phyloP scores from a whole-genome alignment of 2,329 filamentous ascomycete genomes.

The Lasiodiplodia gonubiensis region DNA sequence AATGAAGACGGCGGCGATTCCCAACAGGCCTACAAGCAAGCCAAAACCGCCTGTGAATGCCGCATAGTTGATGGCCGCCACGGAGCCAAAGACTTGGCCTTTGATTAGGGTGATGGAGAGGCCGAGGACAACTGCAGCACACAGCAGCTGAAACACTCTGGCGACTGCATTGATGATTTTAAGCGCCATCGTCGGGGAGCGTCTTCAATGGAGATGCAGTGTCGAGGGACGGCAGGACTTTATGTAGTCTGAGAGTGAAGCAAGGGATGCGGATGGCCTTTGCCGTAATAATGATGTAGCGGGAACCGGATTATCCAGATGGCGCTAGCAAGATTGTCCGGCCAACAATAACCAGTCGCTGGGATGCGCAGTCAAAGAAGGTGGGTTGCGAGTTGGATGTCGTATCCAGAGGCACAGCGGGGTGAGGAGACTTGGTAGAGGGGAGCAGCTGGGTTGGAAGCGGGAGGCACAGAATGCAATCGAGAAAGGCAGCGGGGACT shows the following conservation, averaged over 20 bases:
- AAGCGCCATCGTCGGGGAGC: background rate
- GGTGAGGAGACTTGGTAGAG: no score
- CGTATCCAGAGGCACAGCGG: background rate
- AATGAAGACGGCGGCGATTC: conserved; percentile 34
- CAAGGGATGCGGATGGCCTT: no score
- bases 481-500: background rate
- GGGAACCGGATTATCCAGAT: no score
- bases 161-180: conserved; percentile 12
- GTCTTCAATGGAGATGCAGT: background rate
- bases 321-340: no score
- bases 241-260: no score
- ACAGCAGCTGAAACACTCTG: conserved; percentile 32
- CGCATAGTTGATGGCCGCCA: conserved; percentile 33
- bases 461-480: background rate
- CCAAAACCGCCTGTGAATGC: conserved; percentile 37
- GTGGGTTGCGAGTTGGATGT: background rate
- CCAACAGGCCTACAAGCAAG: conserved; percentile 33
- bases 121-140: conserved; percentile 37
- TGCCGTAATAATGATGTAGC: no score
- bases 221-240: no score
- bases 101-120: conserved; percentile 36
- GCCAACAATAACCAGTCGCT: no score
- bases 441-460: background rate
- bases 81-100: conserved; percentile 33
- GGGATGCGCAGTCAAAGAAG: no score